Conservation (phyloP, 805 yeast genomes). For the Lipomyces mesembrius region DNA sequence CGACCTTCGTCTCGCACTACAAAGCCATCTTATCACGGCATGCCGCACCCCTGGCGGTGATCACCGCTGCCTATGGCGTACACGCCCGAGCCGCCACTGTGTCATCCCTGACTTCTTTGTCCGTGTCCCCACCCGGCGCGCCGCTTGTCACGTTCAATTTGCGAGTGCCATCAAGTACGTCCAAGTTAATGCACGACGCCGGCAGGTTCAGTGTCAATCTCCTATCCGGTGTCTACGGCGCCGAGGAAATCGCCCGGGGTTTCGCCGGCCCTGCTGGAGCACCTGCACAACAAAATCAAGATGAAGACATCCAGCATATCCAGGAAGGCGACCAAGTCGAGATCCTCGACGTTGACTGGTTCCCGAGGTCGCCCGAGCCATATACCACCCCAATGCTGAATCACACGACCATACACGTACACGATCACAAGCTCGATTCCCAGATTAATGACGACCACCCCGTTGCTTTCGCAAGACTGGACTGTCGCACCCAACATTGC, state of each 20-base stretch:
- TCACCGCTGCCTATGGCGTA: conserved; percentile 20
- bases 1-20: conserved; percentile 19
- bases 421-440: not conserved
- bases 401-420: conserved; percentile 10
- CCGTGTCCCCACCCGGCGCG: conserved; percentile 62
- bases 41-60: conserved; percentile 29
- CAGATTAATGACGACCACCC: not conserved
- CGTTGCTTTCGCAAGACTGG: conserved; percentile 30
- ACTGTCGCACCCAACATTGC: conserved; percentile 36
- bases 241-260: conserved; percentile 64
- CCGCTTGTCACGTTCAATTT: conserved; percentile 85
- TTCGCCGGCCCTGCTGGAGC: conserved; percentile 56
- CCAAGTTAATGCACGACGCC: conserved; percentile 62
- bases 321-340: conserved; percentile 15
- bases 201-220: conserved; percentile 74
- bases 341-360: conserved; percentile 51
- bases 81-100: conserved; percentile 54
- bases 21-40: conserved; percentile 31
- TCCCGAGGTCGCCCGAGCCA: conserved; percentile 57
- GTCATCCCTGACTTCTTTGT: conserved; percentile 82
- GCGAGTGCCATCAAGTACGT: conserved; percentile 83
- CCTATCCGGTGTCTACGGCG: conserved; percentile 59
- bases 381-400: conserved; percentile 29
- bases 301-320: conserved; percentile 1
- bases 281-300: not conserved